phyloP scores from a whole-genome alignment of 805 yeast species.

The Candida arabinofermentans region DNA sequence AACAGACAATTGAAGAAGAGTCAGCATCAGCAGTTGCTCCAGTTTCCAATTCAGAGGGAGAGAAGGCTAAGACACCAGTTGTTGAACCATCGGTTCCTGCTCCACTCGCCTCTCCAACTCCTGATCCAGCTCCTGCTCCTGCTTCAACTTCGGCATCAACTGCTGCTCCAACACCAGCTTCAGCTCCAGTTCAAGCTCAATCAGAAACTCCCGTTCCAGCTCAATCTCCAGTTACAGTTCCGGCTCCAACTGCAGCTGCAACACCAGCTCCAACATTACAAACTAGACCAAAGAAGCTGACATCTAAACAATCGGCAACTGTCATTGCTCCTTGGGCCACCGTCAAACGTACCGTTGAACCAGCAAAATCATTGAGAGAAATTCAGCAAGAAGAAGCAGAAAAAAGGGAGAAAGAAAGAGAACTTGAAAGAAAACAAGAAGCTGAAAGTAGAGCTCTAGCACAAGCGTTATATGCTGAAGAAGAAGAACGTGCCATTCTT shows the following conservation, averaged over 20 bases:
- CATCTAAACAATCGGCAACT: no score
- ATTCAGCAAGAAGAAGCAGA: constrained; percentile 54
- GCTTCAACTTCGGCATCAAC: not conserved
- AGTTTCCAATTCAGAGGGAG: not conserved
- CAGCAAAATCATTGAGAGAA: constrained; percentile 54
- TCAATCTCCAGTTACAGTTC: not conserved
- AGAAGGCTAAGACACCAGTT: not conserved
- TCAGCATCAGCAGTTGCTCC: not conserved
- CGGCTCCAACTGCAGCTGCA: not conserved
- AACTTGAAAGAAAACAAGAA: constrained; percentile 16
- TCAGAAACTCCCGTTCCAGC: not conserved
- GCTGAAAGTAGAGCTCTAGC: constrained; percentile 24
- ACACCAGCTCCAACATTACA: not conserved
- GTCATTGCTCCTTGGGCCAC: constrained; percentile 41
- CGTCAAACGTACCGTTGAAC: constrained; percentile 24
- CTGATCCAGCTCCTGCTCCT: not conserved
- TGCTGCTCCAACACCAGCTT: not conserved
- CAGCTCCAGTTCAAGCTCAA: not conserved
- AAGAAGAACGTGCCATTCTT: constrained; percentile 1
- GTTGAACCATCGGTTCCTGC: not conserved
- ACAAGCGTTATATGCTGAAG: constrained; percentile 17
- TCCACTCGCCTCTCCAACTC: not conserved
- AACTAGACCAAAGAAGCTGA: constrained; percentile 5
- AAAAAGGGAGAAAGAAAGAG: constrained; percentile 12
- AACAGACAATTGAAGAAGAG: not conserved